phyloP scores from a whole-genome alignment of 2,329 filamentous ascomycete genomes.

The Fusarium pseudocircinatum region DNA sequence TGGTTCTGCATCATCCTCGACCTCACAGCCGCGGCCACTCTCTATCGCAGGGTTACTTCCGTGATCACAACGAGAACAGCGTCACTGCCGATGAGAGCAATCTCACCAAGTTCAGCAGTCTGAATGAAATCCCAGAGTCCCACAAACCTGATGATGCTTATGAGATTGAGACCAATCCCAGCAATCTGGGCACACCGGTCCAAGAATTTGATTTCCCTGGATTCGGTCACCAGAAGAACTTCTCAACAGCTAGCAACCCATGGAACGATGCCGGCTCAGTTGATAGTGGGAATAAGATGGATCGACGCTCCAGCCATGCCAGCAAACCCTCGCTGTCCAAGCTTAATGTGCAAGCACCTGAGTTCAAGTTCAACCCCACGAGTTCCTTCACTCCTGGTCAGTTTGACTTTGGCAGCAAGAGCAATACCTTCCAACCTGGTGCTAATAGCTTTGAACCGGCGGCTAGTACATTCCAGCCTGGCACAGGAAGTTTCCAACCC shows the following conservation, averaged over 20 bases:
- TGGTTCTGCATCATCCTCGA: constrained; percentile 74
- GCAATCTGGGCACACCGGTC: constrained; percentile 73
- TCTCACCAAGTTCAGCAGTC: constrained; percentile 47
- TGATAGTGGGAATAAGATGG: constrained; percentile 45
- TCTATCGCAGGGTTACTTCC: constrained; percentile 72
- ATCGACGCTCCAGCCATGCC: constrained; percentile 62
- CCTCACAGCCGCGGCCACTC: constrained; percentile 80
- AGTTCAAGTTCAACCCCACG: constrained; percentile 80
- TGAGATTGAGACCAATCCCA: constrained; percentile 79
- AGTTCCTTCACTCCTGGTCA: constrained; percentile 46
- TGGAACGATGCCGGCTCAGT: constrained; percentile 65
- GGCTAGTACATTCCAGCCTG: constrained; percentile 37
- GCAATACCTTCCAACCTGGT: constrained; percentile 55
- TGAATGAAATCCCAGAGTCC: constrained; percentile 54
- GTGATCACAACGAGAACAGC: constrained; percentile 58
- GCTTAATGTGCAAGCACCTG: constrained; percentile 88
- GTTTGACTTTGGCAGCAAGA: constrained; percentile 45
- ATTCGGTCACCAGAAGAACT: constrained; percentile 62
- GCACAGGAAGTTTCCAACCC: constrained; percentile 12
- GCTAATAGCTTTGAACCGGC: constrained; percentile 43
- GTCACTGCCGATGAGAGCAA: constrained; percentile 43
- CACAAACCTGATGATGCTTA: constrained; percentile 63
- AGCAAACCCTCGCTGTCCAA: constrained; percentile 79
- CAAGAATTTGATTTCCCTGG: constrained; percentile 59
- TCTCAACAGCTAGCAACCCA: constrained; percentile 69